Evolutionary conservation across 306 rosid species (phyloP).

Genomic region (Lathyrus aphaca): DNA sequence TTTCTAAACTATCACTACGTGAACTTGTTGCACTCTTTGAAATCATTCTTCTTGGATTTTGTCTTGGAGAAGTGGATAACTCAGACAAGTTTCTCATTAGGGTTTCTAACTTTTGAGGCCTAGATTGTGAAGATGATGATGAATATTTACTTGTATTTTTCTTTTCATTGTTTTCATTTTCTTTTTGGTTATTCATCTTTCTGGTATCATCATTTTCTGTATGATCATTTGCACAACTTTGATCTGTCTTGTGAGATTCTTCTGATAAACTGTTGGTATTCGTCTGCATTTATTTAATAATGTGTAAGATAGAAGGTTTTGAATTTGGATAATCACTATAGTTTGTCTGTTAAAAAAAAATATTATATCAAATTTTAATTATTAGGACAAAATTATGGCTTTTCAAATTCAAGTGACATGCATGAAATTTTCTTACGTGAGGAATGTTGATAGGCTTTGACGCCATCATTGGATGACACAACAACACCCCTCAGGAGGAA

Average conservation of each 20-base stretch:
- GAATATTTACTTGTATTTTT: not conserved
- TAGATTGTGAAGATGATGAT: slow-evolving; percentile 9
- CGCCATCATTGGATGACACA: slow-evolving; percentile 41
- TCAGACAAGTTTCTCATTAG: slow-evolving; percentile 38
- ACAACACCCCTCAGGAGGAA: slow-evolving; percentile 42
- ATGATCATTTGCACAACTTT: slow-evolving; percentile 22
- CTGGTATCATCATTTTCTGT: slow-evolving; percentile 2
- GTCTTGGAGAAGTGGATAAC: slow-evolving; percentile 10
- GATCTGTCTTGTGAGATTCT: slow-evolving; percentile 39
- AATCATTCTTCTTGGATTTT: slow-evolving; percentile 32
- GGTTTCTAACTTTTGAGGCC: slow-evolving; percentile 36
- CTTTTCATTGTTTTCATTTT: slow-evolving; percentile 25
- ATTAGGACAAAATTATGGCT: not conserved
- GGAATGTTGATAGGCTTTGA: slow-evolving; percentile 45
- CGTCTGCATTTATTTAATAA: slow-evolving; percentile 44
- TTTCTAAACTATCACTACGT: slow-evolving; percentile 69
- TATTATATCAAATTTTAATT: not conserved
- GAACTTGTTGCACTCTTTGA: slow-evolving; percentile 41
- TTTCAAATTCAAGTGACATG: not conserved
- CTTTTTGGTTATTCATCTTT: slow-evolving; percentile 31
- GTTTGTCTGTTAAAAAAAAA: not conserved
- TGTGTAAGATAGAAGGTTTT: slow-evolving; percentile 25
- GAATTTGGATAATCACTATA: slow-evolving; percentile 31
- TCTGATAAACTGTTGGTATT: slow-evolving; percentile 23
- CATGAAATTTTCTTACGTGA: slow-evolving; percentile 40